These are phyloP conservation scores for Zasmidium cellare DNA, from an alignment of 2,329 filamentous ascomycete species.

Conservation along the genomic window DNA sequence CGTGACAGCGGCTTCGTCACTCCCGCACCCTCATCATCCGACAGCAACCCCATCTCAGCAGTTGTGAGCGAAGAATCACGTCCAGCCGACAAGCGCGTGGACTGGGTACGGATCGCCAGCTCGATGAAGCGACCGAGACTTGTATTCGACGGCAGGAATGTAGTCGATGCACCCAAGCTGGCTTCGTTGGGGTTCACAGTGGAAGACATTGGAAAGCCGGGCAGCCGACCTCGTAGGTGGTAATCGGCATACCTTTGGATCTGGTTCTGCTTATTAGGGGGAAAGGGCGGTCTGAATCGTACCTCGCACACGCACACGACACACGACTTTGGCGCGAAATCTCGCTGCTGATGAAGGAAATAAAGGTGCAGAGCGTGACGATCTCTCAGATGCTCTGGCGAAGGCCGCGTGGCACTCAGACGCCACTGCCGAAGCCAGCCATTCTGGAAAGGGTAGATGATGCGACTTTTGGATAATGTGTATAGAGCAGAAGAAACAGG, in stretches of 20 bases:
- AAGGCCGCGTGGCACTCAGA: no score
- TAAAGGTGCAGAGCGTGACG: no score
- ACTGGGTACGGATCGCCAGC: constrained; percentile 35
- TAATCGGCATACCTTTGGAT: background rate
- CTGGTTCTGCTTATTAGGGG: no score
- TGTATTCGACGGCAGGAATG: constrained; percentile 39
- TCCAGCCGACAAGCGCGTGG: constrained; percentile 24
- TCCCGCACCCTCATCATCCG: constrained; percentile 7
- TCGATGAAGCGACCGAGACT: constrained; percentile 36
- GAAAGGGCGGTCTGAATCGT: no score
- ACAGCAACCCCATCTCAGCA: background rate
- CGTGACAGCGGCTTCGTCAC: constrained; percentile 20
- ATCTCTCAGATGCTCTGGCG: no score
- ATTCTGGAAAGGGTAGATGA: no score
- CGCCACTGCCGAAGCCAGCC: no score
- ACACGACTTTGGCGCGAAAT: no score
- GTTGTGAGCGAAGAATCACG: constrained; percentile 2
- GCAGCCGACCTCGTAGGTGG: constrained; percentile 15
- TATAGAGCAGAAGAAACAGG: no score
- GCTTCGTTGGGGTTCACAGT: constrained; percentile 38
- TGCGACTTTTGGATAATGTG: no score
- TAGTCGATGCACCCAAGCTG: constrained; percentile 35
- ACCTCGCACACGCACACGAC: no score
- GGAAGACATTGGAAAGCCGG: constrained; percentile 35
- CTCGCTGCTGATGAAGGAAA: no score